phyloP scores from a whole-genome alignment of 805 yeast genomes.

The Nakazawaea pomicola region DNA sequence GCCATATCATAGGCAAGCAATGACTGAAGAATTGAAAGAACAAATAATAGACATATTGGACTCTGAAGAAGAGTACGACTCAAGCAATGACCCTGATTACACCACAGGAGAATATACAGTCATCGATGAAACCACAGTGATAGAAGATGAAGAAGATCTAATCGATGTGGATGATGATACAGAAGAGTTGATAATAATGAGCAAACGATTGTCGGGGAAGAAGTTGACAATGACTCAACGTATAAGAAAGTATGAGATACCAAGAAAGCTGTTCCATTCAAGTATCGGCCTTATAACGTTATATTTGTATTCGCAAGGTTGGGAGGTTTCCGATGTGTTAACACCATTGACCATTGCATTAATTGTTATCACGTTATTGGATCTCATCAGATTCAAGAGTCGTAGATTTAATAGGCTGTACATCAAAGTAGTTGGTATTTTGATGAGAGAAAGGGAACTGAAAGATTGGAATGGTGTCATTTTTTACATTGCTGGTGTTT shows the following conservation, averaged over 20 bases:
- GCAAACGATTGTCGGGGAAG: slow-evolving; percentile 1
- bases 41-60: not conserved
- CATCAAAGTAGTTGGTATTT: slow-evolving; percentile 64
- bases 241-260: slow-evolving; percentile 73
- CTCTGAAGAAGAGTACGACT: slow-evolving; percentile 5
- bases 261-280: slow-evolving; percentile 83
- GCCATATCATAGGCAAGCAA: not conserved
- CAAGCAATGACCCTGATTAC: slow-evolving; percentile 11
- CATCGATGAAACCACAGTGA: slow-evolving; percentile 9
- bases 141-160: slow-evolving; percentile 11
- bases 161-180: slow-evolving; percentile 13
- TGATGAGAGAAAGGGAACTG: slow-evolving; percentile 83
- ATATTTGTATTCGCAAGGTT: slow-evolving; percentile 62
- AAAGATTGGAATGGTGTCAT: slow-evolving; percentile 71
- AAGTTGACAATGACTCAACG: slow-evolving; percentile 11
- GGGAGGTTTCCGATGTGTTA: slow-evolving; percentile 51
- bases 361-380: slow-evolving; percentile 52
- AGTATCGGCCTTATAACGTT: slow-evolving; percentile 83
- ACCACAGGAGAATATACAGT: slow-evolving; percentile 3
- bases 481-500: slow-evolving; percentile 79
- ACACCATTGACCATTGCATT: slow-evolving; percentile 55
- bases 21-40: not conserved
- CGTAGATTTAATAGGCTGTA: slow-evolving; percentile 61
- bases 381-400: slow-evolving; percentile 59
- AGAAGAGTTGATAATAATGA: slow-evolving; percentile 8